Evolutionary conservation across 192 early-diverging fungal genomes (phyloP), one percentile per base, ranked within the genome.

Genomic region (Coemansia sp.): DNA sequence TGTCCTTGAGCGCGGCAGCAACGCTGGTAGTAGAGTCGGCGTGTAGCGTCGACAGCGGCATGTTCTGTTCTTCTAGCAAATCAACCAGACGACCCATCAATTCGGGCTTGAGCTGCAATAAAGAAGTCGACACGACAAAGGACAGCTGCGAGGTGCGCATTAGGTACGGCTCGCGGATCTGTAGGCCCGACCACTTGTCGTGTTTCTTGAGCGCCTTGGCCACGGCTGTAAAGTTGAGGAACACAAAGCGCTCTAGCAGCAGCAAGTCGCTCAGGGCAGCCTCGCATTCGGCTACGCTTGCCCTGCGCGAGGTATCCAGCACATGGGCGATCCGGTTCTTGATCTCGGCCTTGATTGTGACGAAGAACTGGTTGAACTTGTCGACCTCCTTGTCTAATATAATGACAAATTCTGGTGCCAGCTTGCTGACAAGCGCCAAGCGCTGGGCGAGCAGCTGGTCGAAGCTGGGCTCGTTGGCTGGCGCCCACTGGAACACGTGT

Each of bases 141-240:
- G 88, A 84, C 39, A 85, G 83, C 45, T 88, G 65, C 42, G 83
- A 79, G 35, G 90, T 86, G 9, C 88, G 86, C 58, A 87, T 84
- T 50, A 89, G 86, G 58, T 93, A 88, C 6, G 90, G 83, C 64
- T 92, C 90, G 37, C 86, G 83, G 38, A 93, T 83, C 26, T 84
- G 78, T 43, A 92, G 81, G 0, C 92, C 93, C 0, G 91, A 89
- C 84, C 91, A 90, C 62, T 90, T 87, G 76, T 93, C 93, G 70
- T 89, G 86, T 66, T 94, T 94, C 69, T 94, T 94, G 48, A 94
- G 82, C 33, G 92, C 92, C 83, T 94, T 94, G 50, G 88, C 86
- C 35, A 94, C 86, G 26, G 89, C 93, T 0, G 92, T 93, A 51
- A 91, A 93, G 83, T 93, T 94, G 36, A 94, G 80, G 59, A 93